Base-by-base conservation (phyloP, 495 filamentous ascomycete species). In the Hypoxylon trugodes region DNA sequence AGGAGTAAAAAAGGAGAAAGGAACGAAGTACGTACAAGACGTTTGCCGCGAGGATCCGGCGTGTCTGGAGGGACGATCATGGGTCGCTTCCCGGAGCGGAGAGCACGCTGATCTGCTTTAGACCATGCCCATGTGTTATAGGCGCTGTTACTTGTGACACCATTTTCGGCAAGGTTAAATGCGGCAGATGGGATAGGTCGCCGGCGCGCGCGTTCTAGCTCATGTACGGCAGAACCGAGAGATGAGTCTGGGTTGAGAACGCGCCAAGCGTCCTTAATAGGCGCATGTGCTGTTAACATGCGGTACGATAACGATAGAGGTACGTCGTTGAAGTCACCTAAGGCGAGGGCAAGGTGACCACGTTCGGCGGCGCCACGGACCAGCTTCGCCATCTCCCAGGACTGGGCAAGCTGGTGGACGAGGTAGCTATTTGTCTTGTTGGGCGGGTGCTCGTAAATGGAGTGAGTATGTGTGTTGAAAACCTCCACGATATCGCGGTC, bases 321-420 rank as follows among this genome's bases (percentile, higher is more conserved):
- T 12, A 91, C 73, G 89, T 97, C 96, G 74, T 98, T 97, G 77
- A 98, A 97, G 74, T 97, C 95, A 18, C 95, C 95, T 5, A 96
- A 72, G 9, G 86, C 94, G 13, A 98, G 79, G 4, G 91, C 92
- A 5, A 97, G 78, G 72, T 95, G 90, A 1, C 93, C 93, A 4
- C 91, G 81, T 68, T 95, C 92, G 1, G 87, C 84, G 9, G 96
- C 95, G 16, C 86, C 90, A 4, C 92, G 88, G 74, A 97, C 89
- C 6, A 97, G 78, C 76, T 96, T 96, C 26, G 93, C 83, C 42
- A 98, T 92, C 76, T 98, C 91, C 95, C 95, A 98, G n/a, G 95
- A 89, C 74, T 98, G 95, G 0, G 95, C 91, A 3, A 89, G 90
- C 19, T 93, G 89, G 66, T 98, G 96, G 72, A 90, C 92, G 18